Conservation (phyloP, 495 filamentous ascomycete genomes). For the Poronia punctata region DNA sequence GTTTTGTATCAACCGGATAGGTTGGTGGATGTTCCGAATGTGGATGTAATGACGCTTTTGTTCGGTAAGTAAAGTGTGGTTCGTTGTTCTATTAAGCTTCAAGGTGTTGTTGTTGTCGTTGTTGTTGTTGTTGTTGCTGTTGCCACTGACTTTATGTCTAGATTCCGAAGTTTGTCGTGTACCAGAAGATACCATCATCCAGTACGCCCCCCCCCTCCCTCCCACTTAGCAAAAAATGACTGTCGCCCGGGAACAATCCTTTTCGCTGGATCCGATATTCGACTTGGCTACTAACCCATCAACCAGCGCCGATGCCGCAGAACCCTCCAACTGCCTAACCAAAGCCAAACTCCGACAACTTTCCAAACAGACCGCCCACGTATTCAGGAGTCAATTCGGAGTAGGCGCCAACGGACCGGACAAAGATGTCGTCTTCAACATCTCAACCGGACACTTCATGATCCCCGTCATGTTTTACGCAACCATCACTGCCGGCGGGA, state of each 20-base stretch:
- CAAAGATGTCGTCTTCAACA: conserved; percentile 45
- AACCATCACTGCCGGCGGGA: conserved; percentile 43
- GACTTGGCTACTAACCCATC: conserved; percentile 29
- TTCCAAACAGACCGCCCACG: conserved; percentile 38
- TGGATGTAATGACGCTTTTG: conserved; percentile 9
- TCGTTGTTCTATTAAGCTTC: background rate
- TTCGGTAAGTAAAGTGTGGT: conserved; percentile 1
- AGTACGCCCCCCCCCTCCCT: background rate
- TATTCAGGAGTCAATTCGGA: conserved; percentile 39
- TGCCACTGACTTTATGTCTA: conserved; percentile 4
- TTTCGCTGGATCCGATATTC: no score
- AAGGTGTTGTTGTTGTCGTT: no score
- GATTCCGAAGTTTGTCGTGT: conserved; percentile 5
- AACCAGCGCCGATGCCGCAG: conserved; percentile 37
- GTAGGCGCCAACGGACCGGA: conserved; percentile 39
- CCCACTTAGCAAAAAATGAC: background rate
- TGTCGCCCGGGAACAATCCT: no score
- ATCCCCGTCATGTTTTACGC: conserved; percentile 42
- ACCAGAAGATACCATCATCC: conserved; percentile 2
- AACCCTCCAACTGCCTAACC: conserved; percentile 40
- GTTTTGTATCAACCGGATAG: conserved; percentile 2
- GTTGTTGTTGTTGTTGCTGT: no score
- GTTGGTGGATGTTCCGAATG: conserved; percentile 1
- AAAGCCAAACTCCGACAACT: conserved; percentile 39
- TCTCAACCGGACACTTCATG: conserved; percentile 43